phyloP scores from a whole-genome alignment of 441 rosid species.

The Sinapis alba region DNA sequence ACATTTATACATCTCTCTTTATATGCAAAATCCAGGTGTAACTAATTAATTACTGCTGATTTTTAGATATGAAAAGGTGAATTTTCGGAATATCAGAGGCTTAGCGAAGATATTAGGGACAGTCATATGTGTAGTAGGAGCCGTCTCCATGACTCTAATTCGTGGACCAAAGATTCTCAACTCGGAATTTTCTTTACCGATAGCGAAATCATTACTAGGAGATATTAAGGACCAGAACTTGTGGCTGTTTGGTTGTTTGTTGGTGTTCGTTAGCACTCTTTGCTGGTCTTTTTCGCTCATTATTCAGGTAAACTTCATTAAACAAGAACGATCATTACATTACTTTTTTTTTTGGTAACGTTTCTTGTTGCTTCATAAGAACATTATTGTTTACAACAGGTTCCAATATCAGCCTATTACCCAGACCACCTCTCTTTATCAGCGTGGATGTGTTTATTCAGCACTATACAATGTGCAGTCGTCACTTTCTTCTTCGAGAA shows the following conservation, averaged over 20 bases:
- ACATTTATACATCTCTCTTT: background rate
- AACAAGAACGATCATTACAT: background rate
- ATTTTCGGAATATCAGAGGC: background rate
- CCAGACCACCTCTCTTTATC: conserved; percentile 3
- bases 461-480: background rate
- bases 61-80: background rate
- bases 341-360: background rate
- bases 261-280: conserved; percentile 1
- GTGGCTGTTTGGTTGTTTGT: background rate
- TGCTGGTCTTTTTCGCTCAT: conserved; percentile 1
- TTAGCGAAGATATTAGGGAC: background rate
- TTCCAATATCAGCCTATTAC: background rate
- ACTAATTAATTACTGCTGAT: background rate
- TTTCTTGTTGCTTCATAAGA: background rate
- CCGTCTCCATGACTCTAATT: background rate
- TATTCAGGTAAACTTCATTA: background rate
- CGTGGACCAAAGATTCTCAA: conserved; percentile 2
- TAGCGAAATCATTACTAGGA: background rate
- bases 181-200: background rate
- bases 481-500: background rate
- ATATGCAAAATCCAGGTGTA: background rate
- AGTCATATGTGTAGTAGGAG: background rate
- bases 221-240: background rate
- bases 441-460: background rate
- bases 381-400: background rate